Conservation (phyloP, 192 early-diverging fungal species). For the Coemansia javaensis region DNA sequence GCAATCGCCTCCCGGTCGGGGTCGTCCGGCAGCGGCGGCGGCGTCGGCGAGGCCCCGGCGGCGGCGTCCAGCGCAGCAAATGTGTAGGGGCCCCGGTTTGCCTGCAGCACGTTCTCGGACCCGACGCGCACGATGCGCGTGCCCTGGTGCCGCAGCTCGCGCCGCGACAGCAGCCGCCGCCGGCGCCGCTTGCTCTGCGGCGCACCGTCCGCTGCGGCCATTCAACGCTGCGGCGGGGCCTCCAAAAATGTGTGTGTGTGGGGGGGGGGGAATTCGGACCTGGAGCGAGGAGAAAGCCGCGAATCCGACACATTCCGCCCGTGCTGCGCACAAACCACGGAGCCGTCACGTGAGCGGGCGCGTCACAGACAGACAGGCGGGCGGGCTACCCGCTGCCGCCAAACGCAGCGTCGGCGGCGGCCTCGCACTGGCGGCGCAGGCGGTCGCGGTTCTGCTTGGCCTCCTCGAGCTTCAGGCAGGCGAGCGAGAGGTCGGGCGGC, state of each 20-base stretch:
- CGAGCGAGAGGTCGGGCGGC: slow-evolving; percentile 38
- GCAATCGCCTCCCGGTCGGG: slow-evolving; percentile 1
- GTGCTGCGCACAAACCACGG: no score
- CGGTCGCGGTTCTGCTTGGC: slow-evolving; percentile 25
- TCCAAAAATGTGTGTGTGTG: neutral
- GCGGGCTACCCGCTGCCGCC: neutral
- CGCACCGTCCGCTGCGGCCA: no score
- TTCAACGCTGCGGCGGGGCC: neutral
- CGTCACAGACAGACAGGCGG: neutral
- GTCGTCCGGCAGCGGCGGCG: neutral
- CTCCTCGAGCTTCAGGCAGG: slow-evolving; percentile 37
- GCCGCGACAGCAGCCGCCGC: slow-evolving; percentile 27
- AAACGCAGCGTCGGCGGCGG: slow-evolving; percentile 29
- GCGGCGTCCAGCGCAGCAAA: slow-evolving; percentile 3
- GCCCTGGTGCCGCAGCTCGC: slow-evolving; percentile 27
- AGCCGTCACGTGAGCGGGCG: no score
- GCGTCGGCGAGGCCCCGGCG: neutral
- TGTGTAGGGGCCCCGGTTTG: slow-evolving; percentile 17
- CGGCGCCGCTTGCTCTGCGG: slow-evolving; percentile 8
- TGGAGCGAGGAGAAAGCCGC: no score
- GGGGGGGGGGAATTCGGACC: no score
- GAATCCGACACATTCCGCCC: no score
- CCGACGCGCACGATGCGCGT: slow-evolving; percentile 35
- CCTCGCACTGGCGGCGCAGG: slow-evolving; percentile 30
- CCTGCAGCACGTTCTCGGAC: slow-evolving; percentile 20